Evolutionary conservation across 2,329 filamentous ascomycete species (phyloP), one percentile per base, ranked within the genome.

Genomic region (Penicillium sp.): DNA sequence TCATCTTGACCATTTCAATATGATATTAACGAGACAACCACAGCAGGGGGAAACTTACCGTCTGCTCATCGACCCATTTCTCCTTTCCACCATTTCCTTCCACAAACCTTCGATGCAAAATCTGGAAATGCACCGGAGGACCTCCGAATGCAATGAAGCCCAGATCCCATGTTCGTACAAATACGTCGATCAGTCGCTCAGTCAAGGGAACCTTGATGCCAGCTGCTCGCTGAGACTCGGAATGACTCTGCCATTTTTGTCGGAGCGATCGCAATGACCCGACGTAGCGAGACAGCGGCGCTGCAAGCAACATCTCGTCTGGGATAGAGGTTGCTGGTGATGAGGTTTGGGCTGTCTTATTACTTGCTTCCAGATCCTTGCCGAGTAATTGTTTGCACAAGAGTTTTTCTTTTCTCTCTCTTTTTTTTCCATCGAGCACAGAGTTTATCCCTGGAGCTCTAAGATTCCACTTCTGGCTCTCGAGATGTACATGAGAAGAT

Each of bases 61-160:
- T 76, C 57, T 85, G 81, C 46, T 88, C 83, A 63, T 86, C 82
- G 26, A 88, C 76, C 85, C 85, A 88, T 59, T 71, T 64, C 35
- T 76, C 64, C 39, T 78, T 76, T 2, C 64, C 65, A 3, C 56
- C 56, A 29, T 54, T 44, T 1, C 70, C 70, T 1, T 75, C 72
- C 0, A 86, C 81, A 57, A 85, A 88, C 38, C 78, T 75, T 34
- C 75, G 69, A 55, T 83, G 76, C 46, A 85, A 74, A 48, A 86
- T 86, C 57, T 82, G 78, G 58, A 87, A 87, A 65, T 87, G 83
- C 6, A 86, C 83, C 0, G 83, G 78, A 3, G 84, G 84, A 0
- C 84, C 84, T 1, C 83, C 83, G 62, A 86, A 86, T 0, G 79
- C 67, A 0, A 81, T 85, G 54, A 85, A 78, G 0, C 83, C 83